These are phyloP conservation scores for Suhomyces terraborum DNA, from an alignment of 1,139 yeast genomes.

Conservation along the genomic window DNA sequence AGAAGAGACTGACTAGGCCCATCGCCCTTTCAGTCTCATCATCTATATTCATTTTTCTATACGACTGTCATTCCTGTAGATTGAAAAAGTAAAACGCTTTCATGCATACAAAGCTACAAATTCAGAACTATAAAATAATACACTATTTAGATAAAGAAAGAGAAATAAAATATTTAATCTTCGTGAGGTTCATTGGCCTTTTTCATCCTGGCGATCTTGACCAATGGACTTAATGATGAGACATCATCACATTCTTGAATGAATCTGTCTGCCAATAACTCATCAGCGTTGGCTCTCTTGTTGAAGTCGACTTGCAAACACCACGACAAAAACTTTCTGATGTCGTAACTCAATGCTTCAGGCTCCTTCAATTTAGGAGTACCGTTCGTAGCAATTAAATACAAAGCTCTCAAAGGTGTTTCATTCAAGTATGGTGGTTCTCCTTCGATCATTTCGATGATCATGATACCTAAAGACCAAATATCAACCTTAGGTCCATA, in stretches of 20 bases:
- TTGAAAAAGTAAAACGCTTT: too few species aligned
- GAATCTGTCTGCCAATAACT: constrained; percentile 71
- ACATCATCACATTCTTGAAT: constrained; percentile 73
- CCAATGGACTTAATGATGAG: constrained; percentile 80
- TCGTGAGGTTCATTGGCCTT: constrained; percentile 56
- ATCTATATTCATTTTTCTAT: too few species aligned
- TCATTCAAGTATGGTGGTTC: constrained; percentile 97
- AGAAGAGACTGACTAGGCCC: too few species aligned
- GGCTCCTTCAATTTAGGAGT: constrained; percentile 93
- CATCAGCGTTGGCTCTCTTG: constrained; percentile 77
- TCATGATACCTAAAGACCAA: constrained; percentile 97
- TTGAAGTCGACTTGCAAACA: constrained; percentile 85
- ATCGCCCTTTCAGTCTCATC: too few species aligned
- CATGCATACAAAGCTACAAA: not conserved
- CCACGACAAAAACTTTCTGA: constrained; percentile 72
- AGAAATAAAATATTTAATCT: constrained; percentile 18
- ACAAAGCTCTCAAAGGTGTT: constrained; percentile 88
- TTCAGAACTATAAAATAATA: constrained; percentile 10
- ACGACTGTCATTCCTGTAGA: too few species aligned
- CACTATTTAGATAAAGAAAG: constrained; percentile 8
- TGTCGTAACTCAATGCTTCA: constrained; percentile 66
- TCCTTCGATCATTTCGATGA: constrained; percentile 97
- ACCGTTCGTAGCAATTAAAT: constrained; percentile 92
- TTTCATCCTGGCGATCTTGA: constrained; percentile 82
- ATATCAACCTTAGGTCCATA: constrained; percentile 97